Evolutionary conservation across 306 rosid genomes (phyloP).

Genomic region (Quercus suber): DNA sequence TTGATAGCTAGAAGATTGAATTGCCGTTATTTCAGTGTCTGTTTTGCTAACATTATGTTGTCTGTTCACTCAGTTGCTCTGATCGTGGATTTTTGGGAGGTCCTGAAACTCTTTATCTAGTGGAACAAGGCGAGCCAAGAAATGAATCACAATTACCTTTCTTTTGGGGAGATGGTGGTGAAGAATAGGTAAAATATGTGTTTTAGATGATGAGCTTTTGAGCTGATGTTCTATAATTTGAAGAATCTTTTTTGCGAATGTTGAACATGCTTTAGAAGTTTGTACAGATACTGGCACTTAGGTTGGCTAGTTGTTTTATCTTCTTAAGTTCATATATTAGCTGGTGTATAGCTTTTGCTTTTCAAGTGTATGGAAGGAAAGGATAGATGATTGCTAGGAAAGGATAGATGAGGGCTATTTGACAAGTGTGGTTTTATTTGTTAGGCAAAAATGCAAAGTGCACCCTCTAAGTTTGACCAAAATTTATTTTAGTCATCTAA

Average conservation of each 20-base stretch:
- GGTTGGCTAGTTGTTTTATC: no score
- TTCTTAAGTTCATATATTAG: no score
- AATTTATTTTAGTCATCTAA: no score
- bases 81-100: background rate
- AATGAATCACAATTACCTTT: background rate
- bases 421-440: no score
- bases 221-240: background rate
- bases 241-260: background rate
- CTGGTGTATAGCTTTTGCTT: no score
- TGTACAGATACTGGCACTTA: no score
- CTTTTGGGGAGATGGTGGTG: background rate
- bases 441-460: no score
- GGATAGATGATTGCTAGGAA: no score
- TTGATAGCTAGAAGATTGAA: background rate
- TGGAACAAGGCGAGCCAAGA: background rate
- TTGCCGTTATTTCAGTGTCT: background rate
- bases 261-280: background rate
- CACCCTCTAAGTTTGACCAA: no score
- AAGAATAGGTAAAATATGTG: background rate
- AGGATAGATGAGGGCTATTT: no score
- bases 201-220: background rate
- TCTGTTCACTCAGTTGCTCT: background rate
- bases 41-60: background rate
- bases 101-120: background rate
- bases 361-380: no score